These are phyloP conservation scores for Calonectria naviculata DNA, from an alignment of 2,329 filamentous ascomycete genomes.

Conservation along the genomic window DNA sequence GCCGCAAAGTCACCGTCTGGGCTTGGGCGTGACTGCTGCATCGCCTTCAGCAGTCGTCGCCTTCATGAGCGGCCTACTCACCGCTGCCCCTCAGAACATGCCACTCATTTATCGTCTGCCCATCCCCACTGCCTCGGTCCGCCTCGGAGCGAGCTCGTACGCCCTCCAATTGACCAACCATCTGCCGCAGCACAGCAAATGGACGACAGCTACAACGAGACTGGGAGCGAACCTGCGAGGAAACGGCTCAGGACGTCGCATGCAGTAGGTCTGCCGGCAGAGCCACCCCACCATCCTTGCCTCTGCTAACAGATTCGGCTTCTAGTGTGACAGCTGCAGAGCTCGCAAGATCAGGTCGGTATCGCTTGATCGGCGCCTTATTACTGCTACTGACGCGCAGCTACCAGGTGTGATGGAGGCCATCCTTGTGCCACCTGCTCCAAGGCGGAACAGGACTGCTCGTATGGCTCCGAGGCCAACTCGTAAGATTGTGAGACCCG, in stretches of 20 bases:
- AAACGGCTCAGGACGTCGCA: slow-evolving; percentile 56
- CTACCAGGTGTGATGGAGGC: slow-evolving; percentile 58
- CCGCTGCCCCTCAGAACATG: slow-evolving; percentile 3
- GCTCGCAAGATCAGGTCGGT: slow-evolving; percentile 58
- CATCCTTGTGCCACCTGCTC: slow-evolving; percentile 55
- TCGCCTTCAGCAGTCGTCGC: background rate
- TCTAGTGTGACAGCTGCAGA: slow-evolving; percentile 59
- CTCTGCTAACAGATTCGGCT: background rate
- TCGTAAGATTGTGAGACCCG: slow-evolving; percentile 45
- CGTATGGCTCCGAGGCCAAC: slow-evolving; percentile 55
- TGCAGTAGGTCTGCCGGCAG: slow-evolving; percentile 46
- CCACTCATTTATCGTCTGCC: slow-evolving; percentile 18
- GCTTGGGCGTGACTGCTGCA: background rate
- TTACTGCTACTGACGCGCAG: slow-evolving; percentile 14
- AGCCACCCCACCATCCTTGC: background rate
- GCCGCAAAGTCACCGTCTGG: background rate
- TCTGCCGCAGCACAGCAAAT: slow-evolving; percentile 37
- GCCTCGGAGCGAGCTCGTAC: slow-evolving; percentile 42
- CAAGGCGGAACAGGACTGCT: slow-evolving; percentile 50
- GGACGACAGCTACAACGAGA: slow-evolving; percentile 31
- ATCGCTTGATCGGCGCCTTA: background rate
- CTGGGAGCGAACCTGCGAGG: slow-evolving; percentile 45
- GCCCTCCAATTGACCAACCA: slow-evolving; percentile 20
- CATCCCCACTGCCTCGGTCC: slow-evolving; percentile 40
- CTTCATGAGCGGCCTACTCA: background rate